A percentile compares a stretch with the other conserved stretches of the same genome.
phyloP scores from a whole-genome alignment of 75 land plant genomes.

The Ceratopteris richardii region DNA sequence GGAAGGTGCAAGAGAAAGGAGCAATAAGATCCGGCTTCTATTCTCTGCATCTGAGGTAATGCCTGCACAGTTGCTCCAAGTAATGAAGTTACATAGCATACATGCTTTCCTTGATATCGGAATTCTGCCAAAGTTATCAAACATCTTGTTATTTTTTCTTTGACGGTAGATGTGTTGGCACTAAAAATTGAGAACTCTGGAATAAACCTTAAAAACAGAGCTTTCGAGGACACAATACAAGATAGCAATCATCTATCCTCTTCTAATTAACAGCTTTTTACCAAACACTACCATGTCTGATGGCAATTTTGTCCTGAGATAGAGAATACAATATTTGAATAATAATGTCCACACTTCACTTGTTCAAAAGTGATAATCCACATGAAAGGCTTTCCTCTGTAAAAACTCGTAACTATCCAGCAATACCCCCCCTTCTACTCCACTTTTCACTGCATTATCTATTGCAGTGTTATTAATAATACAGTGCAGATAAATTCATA shows the following conservation, averaged over 20 bases:
- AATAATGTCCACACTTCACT: no score
- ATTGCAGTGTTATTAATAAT: not conserved
- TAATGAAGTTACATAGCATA: not conserved
- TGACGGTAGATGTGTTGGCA: no score
- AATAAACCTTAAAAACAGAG: slow-evolving; percentile 6
- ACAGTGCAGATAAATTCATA: not conserved
- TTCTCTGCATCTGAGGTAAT: no score
- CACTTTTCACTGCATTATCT: not conserved
- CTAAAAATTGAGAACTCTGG: no score
- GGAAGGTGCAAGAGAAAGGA: no score
- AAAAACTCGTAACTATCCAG: not conserved
- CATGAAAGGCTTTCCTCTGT: not conserved
- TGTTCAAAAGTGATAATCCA: no score
- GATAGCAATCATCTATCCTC: slow-evolving; percentile 1
- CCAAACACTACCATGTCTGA: not conserved
- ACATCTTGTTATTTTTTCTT: no score
- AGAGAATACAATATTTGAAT: no score
- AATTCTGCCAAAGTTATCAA: no score
- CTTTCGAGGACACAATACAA: not conserved
- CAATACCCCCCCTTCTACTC: not conserved
- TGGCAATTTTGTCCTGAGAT: not conserved
- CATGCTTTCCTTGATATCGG: slow-evolving; percentile 1
- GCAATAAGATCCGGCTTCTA: no score
- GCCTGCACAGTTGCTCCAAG: slow-evolving; percentile 5
- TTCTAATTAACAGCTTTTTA: not conserved